A percentile compares a stretch with the other conserved stretches of the same genome.
Evolutionary conservation across 345 rosid species (phyloP).

Genomic region (Populus ilicifolia): DNA sequence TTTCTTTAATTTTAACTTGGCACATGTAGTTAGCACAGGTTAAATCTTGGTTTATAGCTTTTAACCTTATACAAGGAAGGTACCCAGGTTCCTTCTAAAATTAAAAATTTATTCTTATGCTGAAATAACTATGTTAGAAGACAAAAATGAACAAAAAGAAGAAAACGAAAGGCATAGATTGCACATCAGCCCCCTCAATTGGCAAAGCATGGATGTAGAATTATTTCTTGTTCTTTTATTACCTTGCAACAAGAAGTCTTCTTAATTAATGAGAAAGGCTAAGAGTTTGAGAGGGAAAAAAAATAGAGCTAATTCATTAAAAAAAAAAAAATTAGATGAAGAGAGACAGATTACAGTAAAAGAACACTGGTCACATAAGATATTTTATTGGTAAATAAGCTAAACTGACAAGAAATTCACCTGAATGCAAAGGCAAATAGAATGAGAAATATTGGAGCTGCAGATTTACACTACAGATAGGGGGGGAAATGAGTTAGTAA

Average conservation of each 20-base stretch:
- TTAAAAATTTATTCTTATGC: too few relatives aligned
- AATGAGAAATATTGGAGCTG: conserved; percentile 94
- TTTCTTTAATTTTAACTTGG: too few relatives aligned
- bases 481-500: conserved; percentile 14
- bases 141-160: too few relatives aligned
- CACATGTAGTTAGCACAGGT: too few relatives aligned
- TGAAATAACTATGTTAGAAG: too few relatives aligned
- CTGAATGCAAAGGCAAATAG: conserved; percentile 99
- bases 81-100: too few relatives aligned
- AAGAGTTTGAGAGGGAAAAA: background rate
- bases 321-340: background rate
- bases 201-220: background rate
- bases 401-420: conserved; percentile 35
- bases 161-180: too few relatives aligned
- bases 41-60: too few relatives aligned
- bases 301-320: background rate
- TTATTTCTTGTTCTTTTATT: background rate
- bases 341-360: background rate
- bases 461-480: conserved; percentile 91
- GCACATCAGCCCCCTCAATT: too few relatives aligned
- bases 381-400: background rate
- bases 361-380: background rate
- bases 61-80: too few relatives aligned
- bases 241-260: background rate
- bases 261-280: background rate